phyloP scores from a whole-genome alignment of 164 flowering plant species.

The Cinnamomum micranthum region DNA sequence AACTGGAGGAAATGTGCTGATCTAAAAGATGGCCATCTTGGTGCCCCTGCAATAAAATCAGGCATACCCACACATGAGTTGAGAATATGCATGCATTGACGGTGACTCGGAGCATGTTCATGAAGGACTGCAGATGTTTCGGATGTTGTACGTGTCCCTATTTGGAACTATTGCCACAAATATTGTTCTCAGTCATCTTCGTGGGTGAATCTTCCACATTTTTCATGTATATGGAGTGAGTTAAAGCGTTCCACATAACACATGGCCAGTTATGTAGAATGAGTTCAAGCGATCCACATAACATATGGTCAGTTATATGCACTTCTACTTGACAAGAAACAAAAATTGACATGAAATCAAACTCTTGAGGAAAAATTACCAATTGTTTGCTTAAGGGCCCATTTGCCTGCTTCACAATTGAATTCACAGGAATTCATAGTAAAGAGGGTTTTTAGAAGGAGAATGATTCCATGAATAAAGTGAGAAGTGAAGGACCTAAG shows the following conservation, averaged over 20 bases:
- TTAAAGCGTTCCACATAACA: not conserved
- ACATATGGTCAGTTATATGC: not conserved
- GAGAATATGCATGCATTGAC: not conserved
- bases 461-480: no score
- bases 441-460: no score
- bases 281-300: no score
- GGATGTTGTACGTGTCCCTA: no score
- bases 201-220: no score
- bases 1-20: not conserved
- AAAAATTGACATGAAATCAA: not conserved
- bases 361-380: not conserved
- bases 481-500: no score
- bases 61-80: not conserved
- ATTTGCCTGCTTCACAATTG: no score
- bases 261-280: no score
- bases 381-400: not conserved
- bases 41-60: not conserved
- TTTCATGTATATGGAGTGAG: not conserved
- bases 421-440: no score
- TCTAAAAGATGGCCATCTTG: not conserved
- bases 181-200: no score
- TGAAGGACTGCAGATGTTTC: not conserved
- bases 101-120: not conserved
- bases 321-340: conserved; percentile 1
- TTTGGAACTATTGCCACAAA: no score